Percentiles rank a stretch among this genome's conserved stretches.
Evolutionary conservation across 352 stramenopile species (phyloP).

Genomic region (Nannochloropsis limnetica): DNA sequence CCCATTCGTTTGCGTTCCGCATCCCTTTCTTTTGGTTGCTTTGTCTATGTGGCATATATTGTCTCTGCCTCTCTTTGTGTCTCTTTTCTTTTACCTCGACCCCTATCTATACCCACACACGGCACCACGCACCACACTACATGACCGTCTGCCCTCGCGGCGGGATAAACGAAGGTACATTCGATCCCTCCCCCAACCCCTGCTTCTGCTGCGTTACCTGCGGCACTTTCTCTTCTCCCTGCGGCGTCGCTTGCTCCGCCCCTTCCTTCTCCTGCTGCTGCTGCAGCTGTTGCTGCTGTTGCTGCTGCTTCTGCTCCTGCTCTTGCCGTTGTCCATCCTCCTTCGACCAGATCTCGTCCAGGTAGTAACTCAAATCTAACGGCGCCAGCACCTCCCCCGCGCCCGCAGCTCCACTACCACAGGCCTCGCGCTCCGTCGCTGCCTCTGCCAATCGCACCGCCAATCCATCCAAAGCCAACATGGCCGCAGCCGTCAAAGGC

Average conservation of each 20-base stretch:
- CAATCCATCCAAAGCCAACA: background rate
- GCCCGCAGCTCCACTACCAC: background rate
- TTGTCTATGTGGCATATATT: too few species aligned
- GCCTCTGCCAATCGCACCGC: background rate
- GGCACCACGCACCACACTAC: background rate
- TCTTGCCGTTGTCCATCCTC: background rate
- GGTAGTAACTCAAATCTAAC: slow-evolving; percentile 3
- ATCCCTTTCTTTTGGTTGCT: background rate
- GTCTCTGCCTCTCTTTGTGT: too few species aligned
- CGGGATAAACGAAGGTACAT: background rate
- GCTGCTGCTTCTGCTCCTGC: background rate
- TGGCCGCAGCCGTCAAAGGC: background rate
- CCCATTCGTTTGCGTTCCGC: too few species aligned
- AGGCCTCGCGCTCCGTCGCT: background rate
- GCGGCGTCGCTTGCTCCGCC: background rate
- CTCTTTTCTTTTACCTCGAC: background rate
- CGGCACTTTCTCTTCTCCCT: background rate
- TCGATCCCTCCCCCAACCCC: background rate
- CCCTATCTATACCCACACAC: too few species aligned
- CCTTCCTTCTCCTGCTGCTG: background rate
- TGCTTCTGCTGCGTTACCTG: background rate
- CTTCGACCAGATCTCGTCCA: slow-evolving; percentile 29
- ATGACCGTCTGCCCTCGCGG: slow-evolving; percentile 28
- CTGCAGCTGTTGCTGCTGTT: background rate
- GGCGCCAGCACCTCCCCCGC: background rate